Evolutionary conservation across 1,284 basidiomycete species (phyloP).

Genomic region (Sanghuangporus baumii): DNA sequence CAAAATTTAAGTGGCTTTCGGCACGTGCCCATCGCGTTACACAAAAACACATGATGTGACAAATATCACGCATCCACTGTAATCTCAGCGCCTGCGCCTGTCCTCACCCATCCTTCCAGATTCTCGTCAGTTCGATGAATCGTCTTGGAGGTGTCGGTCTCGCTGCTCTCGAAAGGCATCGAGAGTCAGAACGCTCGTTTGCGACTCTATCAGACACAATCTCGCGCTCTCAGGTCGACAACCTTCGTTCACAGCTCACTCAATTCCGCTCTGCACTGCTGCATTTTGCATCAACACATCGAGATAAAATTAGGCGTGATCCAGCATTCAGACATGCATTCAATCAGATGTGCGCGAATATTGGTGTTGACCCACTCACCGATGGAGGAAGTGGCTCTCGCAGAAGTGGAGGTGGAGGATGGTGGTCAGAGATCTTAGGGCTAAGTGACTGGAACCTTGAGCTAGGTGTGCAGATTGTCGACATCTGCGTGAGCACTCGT

Average conservation of each 20-base stretch:
- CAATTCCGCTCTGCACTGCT: slow-evolving; percentile 81
- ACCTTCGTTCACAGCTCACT: slow-evolving; percentile 77
- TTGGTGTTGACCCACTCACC: slow-evolving; percentile 93
- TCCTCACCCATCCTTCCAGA: not conserved
- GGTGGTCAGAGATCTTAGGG: slow-evolving; percentile 86
- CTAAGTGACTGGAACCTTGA: slow-evolving; percentile 94
- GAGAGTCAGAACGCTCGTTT: slow-evolving; percentile 72
- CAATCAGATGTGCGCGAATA: slow-evolving; percentile 92
- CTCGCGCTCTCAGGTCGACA: slow-evolving; percentile 69
- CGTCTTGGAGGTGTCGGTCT: slow-evolving; percentile 36
- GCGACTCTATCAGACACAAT: slow-evolving; percentile 76
- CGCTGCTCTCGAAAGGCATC: slow-evolving; percentile 70
- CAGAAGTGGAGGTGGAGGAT: slow-evolving; percentile 44
- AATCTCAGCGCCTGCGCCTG: not conserved
- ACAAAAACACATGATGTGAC: not conserved
- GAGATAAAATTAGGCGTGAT: slow-evolving; percentile 80
- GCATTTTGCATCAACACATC: slow-evolving; percentile 79
- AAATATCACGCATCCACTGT: not conserved
- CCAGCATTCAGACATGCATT: slow-evolving; percentile 90
- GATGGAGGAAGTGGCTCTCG: slow-evolving; percentile 31
- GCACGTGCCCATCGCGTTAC: not conserved
- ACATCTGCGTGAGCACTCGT: slow-evolving; percentile 88
- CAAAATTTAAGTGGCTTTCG: not conserved
- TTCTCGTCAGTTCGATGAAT: not conserved
- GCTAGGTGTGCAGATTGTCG: slow-evolving; percentile 94